Evolutionary conservation across 2,329 filamentous ascomycete genomes (phyloP), one percentile per base, ranked within the genome.

Genomic region (Trichoderma endophyticum): DNA sequence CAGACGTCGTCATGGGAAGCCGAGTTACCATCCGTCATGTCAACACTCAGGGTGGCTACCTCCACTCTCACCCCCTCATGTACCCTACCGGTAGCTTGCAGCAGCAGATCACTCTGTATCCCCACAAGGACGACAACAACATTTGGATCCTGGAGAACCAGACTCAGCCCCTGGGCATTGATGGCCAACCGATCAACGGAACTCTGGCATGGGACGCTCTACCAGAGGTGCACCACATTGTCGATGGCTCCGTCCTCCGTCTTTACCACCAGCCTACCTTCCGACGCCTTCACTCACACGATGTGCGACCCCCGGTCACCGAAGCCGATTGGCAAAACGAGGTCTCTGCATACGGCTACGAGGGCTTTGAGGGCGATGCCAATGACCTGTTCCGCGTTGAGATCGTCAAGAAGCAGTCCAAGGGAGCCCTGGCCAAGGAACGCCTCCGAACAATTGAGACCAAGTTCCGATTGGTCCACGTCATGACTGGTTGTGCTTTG

Each of bases 101-200:
- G 84, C 96, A 99, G 82, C 96, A 99, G 81, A 94, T 99, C 77
- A 99, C 96, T 1, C 89, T 99, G 3, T 99, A 99, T 79, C 96
- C 96, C 8, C 96, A 99, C 88, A 98, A 98, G 87, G 96, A 99
- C 78, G 94, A 97, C 80, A 99, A 99, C 88, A 99, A 99, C 81
- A 77, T 97, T 71, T 99, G 93, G 90, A 83, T 98, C 43, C 81
- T 98, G 71, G 96, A 99, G 85, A 99, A 99, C 82, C 93, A 97
- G 84, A 99, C 96, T 9, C 94, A 98, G 79, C 96, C 96, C 11
- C 86, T 96, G 21, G 91, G 90, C 71, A 84, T 89, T 70, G 89
- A 94, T 75, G 94, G 93, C 68, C 87, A 93, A 74, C 88, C 90
- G 61, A 91, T 97, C 74, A 91, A 92, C 76, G 95, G 95, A 57